A percentile compares a stretch with the other conserved stretches of the same genome.
These are phyloP conservation scores for Solanum megistacrolobum DNA, from an alignment of 257 asterid genomes.

Conservation along the genomic window DNA sequence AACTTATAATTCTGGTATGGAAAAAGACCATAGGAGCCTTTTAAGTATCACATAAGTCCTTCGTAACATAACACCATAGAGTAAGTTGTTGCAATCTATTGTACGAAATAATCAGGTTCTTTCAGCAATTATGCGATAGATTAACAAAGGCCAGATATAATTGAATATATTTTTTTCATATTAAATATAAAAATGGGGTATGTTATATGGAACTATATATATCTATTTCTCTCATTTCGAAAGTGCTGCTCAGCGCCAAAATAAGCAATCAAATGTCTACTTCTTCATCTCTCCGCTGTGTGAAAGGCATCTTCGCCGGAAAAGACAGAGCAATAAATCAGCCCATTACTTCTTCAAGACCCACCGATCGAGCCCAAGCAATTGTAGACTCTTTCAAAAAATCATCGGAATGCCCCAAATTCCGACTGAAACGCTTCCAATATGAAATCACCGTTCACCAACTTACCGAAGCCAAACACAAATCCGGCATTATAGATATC, in stretches of 20 bases:
- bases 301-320: background rate
- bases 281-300: background rate
- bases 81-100: background rate
- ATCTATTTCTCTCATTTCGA: background rate
- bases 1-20: background rate
- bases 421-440: conserved; percentile 1
- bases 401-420: conserved; percentile 2
- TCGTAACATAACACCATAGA: background rate
- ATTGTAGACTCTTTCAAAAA: conserved; percentile 15
- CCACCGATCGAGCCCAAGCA: background rate
- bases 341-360: background rate
- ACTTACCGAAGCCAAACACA: conserved; percentile 12
- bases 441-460: conserved; percentile 9
- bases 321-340: background rate
- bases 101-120: background rate
- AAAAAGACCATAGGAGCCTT: background rate
- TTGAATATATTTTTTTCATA: too few species aligned
- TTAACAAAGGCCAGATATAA: background rate
- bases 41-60: background rate
- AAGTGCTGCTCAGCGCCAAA: background rate
- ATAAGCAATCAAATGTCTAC: background rate
- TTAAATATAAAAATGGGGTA: too few species aligned
- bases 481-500: conserved; percentile 16
- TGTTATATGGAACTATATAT: background rate
- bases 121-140: background rate